Evolutionary conservation across 352 stramenopile genomes (phyloP), one percentile per base, ranked within the genome.

Genomic region (Phytophthora hibernalis): DNA sequence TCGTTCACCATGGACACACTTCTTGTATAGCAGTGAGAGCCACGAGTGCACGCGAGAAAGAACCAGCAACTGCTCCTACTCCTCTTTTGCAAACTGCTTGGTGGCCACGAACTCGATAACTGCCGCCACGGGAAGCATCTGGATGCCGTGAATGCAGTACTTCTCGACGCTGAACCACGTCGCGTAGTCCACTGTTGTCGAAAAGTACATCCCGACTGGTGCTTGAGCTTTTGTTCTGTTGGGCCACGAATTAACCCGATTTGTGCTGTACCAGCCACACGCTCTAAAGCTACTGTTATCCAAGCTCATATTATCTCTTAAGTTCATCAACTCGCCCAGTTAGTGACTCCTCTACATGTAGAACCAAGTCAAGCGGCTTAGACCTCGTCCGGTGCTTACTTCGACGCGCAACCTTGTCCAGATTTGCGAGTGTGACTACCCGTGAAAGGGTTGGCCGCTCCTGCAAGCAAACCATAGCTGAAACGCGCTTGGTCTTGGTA

Each of bases 151-250:
- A 66, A 92, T 92, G 53, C 74, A 87, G 71, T 90, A 77, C 65
- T 87, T 88, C 52, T 91, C 82, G 16, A 76, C 54, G 54, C 82
- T 90, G 71, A 92, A 92, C 82, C 82, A 92, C 51, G 82, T 90
- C 21, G 85, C 74, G 67, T 93, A 93, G 70, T 87, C 78, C 28
- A 70, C 77, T 92, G 74, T 92, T 92, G 62, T 92, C 83, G 47
- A 87, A 84, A 54, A 90, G 83, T 12, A 93, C 87, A 33, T 80
- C 83, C n/a, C n/a, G n/a, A n/a, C n/a, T n/a, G n/a, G n/a, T n/a
- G n/a, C 28, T 80, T 87, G 60, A 93, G 83, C 40, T 93, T n/a
- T n/a, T n/a, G n/a, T n/a, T n/a, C n/a, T 83, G 69, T 93, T 93
- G 61, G 72, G 74, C 2, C 54, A 49, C 70, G 86, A 83, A 13